These are phyloP conservation scores for Agroathelia rolfsii DNA, from an alignment of 1,284 basidiomycete species.

Conservation along the genomic window DNA sequence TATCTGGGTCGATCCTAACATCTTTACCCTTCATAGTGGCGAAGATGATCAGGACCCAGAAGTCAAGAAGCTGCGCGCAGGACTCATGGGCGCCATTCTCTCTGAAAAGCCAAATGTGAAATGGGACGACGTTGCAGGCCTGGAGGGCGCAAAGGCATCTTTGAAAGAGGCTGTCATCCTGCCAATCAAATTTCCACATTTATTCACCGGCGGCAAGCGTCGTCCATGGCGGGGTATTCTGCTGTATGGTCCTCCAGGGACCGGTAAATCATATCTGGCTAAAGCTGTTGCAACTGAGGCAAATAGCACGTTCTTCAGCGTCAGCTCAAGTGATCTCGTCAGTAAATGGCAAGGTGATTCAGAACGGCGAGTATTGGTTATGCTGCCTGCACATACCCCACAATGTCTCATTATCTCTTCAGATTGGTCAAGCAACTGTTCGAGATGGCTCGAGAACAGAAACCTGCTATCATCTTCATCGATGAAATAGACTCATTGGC, in stretches of 20 bases:
- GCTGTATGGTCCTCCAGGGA: slow-evolving; percentile 91
- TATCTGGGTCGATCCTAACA: slow-evolving; percentile 4
- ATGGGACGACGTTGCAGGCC: slow-evolving; percentile 97
- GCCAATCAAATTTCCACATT: slow-evolving; percentile 96
- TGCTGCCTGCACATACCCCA: slow-evolving; percentile 4
- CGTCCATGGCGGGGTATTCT: slow-evolving; percentile 96
- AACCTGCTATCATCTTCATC: slow-evolving; percentile 97
- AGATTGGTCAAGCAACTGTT: slow-evolving; percentile 96
- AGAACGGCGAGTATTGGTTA: slow-evolving; percentile 57
- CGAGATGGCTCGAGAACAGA: slow-evolving; percentile 91
- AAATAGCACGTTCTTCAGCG: slow-evolving; percentile 97
- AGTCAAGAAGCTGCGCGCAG: slow-evolving; percentile 88
- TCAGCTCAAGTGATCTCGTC: slow-evolving; percentile 91
- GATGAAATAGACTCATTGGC: slow-evolving; percentile 97
- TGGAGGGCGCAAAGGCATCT: slow-evolving; percentile 90
- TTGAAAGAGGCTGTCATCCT: slow-evolving; percentile 98
- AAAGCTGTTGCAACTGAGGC: slow-evolving; percentile 99
- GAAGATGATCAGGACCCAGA: slow-evolving; percentile 85
- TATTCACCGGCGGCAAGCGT: slow-evolving; percentile 96
- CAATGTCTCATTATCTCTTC: slow-evolving; percentile 3
- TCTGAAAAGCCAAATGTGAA: slow-evolving; percentile 92
- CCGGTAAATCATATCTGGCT: slow-evolving; percentile 92
- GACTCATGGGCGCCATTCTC: slow-evolving; percentile 82
- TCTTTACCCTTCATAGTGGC: slow-evolving; percentile 29
- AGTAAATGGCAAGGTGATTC: slow-evolving; percentile 99